Evolutionary conservation across 805 yeast species (phyloP), one percentile per base, ranked within the genome.

Genomic region (Barnettozyma botsteinii): DNA sequence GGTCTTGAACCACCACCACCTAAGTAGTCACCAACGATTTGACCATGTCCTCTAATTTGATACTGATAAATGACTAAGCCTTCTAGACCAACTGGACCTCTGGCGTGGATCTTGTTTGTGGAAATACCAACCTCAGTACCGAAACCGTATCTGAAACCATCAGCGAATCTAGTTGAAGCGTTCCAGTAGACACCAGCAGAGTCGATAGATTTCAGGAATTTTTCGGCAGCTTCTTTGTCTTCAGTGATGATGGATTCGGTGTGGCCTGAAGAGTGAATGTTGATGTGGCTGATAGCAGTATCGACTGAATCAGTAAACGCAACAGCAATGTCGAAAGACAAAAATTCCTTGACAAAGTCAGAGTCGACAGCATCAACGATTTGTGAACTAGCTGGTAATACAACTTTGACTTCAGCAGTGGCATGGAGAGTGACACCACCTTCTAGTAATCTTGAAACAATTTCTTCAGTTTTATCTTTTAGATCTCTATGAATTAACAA

Each of bases 121-220:
- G 95, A 83, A 44, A 93, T 91, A 26, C 99, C 99, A 14, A 93
- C 98, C 62, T 93, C 99, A 6, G 99, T 83, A 38, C 99, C 99
- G 59, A 94, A 93, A 0, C 99, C 99, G 57, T 91, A 93, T 60
- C 98, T 76, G 72, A 86, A 93, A 4, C 99, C 99, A 62, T 93
- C 99, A 7, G 99, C 98, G 66, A 93, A 93, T 57, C 99, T 72
- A 8, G 98, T 87, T 17, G 96, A 85, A 36, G 95, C 91, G 59
- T 93, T 93, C 98, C 98, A 91, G 67, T 87, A 93, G 11, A 93
- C 95, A 42, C 97, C 97, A 1, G 98, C 83, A 3, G 97, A 85
- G 61, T 93, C 98, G 33, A 93, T 75, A 18, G 89, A 93, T 57
- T 79, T 78, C 56, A 91, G 62, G 65, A 93, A 93, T 41, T 61